These are phyloP conservation scores for Cyberlindnera maritima DNA, from an alignment of 805 yeast genomes.

Conservation along the genomic window DNA sequence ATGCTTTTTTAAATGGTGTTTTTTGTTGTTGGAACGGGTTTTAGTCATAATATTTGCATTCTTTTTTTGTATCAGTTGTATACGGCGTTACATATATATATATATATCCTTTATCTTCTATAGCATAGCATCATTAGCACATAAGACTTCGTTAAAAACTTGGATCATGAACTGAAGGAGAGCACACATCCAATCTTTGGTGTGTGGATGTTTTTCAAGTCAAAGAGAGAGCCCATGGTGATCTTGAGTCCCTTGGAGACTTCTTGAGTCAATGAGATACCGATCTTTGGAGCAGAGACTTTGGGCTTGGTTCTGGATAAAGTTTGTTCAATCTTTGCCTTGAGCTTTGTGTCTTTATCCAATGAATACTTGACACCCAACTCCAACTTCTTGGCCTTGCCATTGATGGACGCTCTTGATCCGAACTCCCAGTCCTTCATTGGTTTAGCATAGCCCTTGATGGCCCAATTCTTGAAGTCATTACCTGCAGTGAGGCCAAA, in stretches of 20 bases:
- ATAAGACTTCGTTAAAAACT: neutral
- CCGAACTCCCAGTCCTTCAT: conserved; percentile 1
- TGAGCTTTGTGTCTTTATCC: neutral
- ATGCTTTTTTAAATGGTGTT: neutral
- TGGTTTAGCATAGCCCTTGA: neutral
- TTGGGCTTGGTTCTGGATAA: neutral
- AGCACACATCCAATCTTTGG: conserved; percentile 10
- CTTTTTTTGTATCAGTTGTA: neutral
- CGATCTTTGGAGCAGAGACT: neutral
- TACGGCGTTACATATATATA: neutral
- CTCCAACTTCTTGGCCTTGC: neutral
- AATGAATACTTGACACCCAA: conserved; percentile 4
- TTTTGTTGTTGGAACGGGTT: neutral
- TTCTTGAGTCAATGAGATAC: conserved; percentile 1
- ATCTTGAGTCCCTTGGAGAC: conserved; percentile 2
- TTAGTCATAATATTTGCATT: neutral
- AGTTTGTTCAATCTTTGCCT: neutral
- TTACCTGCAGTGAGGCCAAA: neutral
- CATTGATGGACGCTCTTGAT: neutral
- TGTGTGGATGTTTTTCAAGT: neutral
- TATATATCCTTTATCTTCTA: neutral
- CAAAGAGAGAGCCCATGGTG: conserved; percentile 5
- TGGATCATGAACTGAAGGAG: conserved; percentile 3
- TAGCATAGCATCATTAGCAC: neutral
- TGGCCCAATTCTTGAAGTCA: neutral